Percentiles rank a stretch among this genome's conserved stretches.
Conservation (phyloP, 805 yeast species). For the Hanseniaspora thailandica region DNA sequence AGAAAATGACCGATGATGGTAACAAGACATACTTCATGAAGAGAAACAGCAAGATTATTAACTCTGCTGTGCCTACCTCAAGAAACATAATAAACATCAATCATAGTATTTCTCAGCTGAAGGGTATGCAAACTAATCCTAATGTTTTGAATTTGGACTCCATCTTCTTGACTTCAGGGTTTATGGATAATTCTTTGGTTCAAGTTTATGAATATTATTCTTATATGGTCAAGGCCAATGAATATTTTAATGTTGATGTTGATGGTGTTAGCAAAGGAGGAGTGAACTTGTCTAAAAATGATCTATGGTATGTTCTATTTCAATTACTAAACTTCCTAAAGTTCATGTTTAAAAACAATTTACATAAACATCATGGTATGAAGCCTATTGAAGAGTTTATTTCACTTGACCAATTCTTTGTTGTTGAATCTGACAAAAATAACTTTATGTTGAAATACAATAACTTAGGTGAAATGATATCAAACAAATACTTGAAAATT, state of each 20-base stretch:
- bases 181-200: constrained; percentile 67
- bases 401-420: constrained; percentile 56
- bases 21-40: constrained; percentile 54
- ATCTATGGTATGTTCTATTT: constrained; percentile 45
- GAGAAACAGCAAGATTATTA: constrained; percentile 49
- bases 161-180: constrained; percentile 76
- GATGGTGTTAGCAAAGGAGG: constrained; percentile 16
- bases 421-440: constrained; percentile 41
- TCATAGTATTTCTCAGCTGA: constrained; percentile 50
- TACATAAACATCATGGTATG: constrained; percentile 5
- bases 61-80: constrained; percentile 37
- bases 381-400: constrained; percentile 39
- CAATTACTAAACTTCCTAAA: constrained; percentile 51
- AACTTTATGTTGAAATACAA: constrained; percentile 5
- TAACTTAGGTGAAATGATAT: constrained; percentile 1
- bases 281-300: constrained; percentile 15
- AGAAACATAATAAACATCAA: constrained; percentile 46
- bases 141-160: constrained; percentile 60
- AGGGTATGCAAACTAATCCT: constrained; percentile 30
- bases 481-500: constrained; percentile 7
- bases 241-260: constrained; percentile 43
- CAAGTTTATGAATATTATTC: constrained; percentile 82
- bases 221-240: constrained; percentile 54
- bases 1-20: constrained; percentile 68
- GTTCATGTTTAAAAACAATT: constrained; percentile 2